Evolutionary conservation across 1,284 basidiomycete species (phyloP), one percentile per base, ranked within the genome.

Genomic region (Meira miltonrushii): DNA sequence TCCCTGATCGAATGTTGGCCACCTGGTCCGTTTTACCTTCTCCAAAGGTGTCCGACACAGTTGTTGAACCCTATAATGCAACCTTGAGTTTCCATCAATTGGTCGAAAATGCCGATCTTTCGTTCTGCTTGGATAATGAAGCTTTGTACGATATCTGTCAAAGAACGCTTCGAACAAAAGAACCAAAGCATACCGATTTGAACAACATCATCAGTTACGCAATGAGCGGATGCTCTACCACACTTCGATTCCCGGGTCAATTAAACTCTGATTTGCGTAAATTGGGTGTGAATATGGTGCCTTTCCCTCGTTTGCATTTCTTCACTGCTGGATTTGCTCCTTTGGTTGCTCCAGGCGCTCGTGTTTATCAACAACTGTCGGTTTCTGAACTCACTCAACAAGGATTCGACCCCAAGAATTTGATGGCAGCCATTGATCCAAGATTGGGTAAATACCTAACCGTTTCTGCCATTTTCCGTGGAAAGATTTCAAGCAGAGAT

Each of bases 21-120:
- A 95, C 93, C 0, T 97, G 91, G 78, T 94, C 91, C 0, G 83
- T 96, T 60, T 81, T 96, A 19, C 93, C 93, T 1, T 90, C 90
- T 39, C 92, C 93, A 2, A 92, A 91, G 79, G 87, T 86, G 55
- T 94, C 92, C 0, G 93, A 96, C 79, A 96, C 93, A 1, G 87
- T 96, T 57, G 91, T 96, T 39, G 93, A 96, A 85, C 89, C 89
- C 0, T 95, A 96, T 80, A 96, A 96, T 78, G 86, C 91, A 2
- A 83, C 92, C 53, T 84, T 97, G 12, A 91, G 92, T 1, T 82
- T 91, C 52, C 89, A 96, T 79, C 92, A 94, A 80, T 85, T 96
- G 19, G 85, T 94, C 13, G 92, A 96, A 62, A 78, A 89, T 79
- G 86, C 88, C 58, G 93, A 96, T 80, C 81, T 94, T 63, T 89